Evolutionary conservation across 1,284 basidiomycete species (phyloP), one percentile per base, ranked within the genome.

Genomic region (Irpex sp.): DNA sequence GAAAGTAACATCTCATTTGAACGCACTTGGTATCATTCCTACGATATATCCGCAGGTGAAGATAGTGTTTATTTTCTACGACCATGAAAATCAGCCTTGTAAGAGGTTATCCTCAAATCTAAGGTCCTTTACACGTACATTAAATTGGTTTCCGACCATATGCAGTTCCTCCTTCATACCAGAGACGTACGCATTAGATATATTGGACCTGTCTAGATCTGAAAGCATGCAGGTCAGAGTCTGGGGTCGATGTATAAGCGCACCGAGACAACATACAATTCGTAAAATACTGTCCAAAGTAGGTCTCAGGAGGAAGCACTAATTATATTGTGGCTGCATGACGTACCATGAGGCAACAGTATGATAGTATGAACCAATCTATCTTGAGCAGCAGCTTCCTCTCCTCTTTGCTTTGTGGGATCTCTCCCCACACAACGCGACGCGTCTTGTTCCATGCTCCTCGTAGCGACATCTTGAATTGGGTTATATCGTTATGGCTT

Each of bases 111-210:
- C 53, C 3, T 35, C 21, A 43, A 57, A 5, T 61, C 1, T 3
- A 43, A 43, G 36, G 37, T 5, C 21, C 54, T n/a, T 39, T 13
- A 19, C 7, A 31, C 50, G 31, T 35, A 84, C 87, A 72, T 92
- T 92, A 71, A 84, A 86, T 64, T 93, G 81, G 50, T 83, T 88
- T 36, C 89, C 89, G 57, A 79, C 75, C 84, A 93, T 88, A 63
- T 81, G 69, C 37, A 93, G 80, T 54, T 92, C 90, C 73, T 93
- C 89, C 67, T 83, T 87, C 91, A 94, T 92, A 3, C 92, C 92
- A 3, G 89, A 91, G 15, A 94, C 89, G 72, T 90, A 91, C 6
- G 88, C 87, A 72, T 89, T 89, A 63, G 80, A 78, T 49, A 89
- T 78, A 71, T 89, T 89, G 26, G 85, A 84, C 62, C 86, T 77